phyloP scores from a whole-genome alignment of 805 yeast species.

The Sugiyamaella marilandica region DNA sequence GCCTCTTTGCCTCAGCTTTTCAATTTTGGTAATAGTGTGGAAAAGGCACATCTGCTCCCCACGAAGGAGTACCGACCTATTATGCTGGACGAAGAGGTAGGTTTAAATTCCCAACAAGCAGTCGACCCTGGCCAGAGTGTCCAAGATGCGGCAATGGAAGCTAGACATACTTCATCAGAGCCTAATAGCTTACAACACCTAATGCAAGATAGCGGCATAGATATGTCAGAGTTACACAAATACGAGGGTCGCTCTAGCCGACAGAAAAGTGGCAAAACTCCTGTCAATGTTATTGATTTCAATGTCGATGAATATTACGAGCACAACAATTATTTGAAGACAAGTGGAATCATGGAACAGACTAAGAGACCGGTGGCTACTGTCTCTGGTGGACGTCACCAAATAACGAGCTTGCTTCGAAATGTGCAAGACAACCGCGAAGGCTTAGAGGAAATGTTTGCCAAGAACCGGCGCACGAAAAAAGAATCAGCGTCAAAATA shows the following conservation, averaged over 20 bases:
- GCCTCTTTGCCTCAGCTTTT: background rate
- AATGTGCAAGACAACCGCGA: constrained; percentile 33
- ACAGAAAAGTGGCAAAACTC: constrained; percentile 8
- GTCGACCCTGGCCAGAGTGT: background rate
- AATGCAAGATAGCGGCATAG: background rate
- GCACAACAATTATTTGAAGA: constrained; percentile 31
- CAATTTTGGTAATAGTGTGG: background rate
- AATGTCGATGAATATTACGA: constrained; percentile 38
- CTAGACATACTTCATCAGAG: background rate
- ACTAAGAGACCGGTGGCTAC: constrained; percentile 28
- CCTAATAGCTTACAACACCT: background rate
- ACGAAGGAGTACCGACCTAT: constrained; percentile 6
- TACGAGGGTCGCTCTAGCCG: constrained; percentile 2
- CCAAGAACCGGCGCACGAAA: constrained; percentile 23
- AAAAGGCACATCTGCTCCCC: background rate
- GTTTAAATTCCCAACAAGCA: background rate
- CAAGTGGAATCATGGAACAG: constrained; percentile 33
- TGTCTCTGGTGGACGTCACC: constrained; percentile 33
- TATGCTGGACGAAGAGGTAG: background rate
- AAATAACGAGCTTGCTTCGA: constrained; percentile 28
- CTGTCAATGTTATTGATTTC: constrained; percentile 34
- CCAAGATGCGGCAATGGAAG: background rate
- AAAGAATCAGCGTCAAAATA: constrained; percentile 28
- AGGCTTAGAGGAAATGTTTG: constrained; percentile 31
- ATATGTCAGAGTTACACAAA: background rate